phyloP scores from a whole-genome alignment of 805 yeast genomes.

The Danielia oregonensis region DNA sequence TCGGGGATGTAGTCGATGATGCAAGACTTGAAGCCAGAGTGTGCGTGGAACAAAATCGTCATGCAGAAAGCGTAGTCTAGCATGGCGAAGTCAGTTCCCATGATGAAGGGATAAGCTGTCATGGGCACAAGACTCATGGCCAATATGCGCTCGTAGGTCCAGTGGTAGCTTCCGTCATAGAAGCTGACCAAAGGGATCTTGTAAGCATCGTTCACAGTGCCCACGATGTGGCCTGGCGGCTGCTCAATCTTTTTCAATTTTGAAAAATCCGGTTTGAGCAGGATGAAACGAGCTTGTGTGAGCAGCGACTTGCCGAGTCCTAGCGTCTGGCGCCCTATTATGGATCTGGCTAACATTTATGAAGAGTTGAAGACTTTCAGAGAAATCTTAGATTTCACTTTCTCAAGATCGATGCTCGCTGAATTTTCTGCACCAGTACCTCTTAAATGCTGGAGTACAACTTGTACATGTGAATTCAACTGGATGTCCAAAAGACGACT shows the following conservation, averaged over 20 bases:
- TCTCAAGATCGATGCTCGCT: not conserved
- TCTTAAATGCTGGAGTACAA: too few species aligned
- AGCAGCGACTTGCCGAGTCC: constrained; percentile 4
- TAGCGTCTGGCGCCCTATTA: constrained; percentile 8
- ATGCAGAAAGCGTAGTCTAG: constrained; percentile 70
- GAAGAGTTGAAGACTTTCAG: not conserved
- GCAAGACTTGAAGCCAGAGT: constrained; percentile 85
- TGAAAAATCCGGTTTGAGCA: constrained; percentile 43
- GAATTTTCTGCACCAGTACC: constrained; percentile 3
- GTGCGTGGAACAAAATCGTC: constrained; percentile 69
- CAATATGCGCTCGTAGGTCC: constrained; percentile 82
- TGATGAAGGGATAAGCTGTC: constrained; percentile 66
- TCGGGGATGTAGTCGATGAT: constrained; percentile 88
- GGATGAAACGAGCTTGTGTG: constrained; percentile 10
- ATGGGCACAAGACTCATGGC: constrained; percentile 75
- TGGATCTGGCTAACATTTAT: constrained; percentile 8
- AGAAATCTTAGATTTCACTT: too few species aligned
- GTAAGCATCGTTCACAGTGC: constrained; percentile 91
- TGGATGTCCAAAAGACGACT: too few species aligned
- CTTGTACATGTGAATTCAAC: too few species aligned
- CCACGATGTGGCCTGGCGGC: constrained; percentile 87
- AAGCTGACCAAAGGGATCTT: constrained; percentile 58
- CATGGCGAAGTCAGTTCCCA: constrained; percentile 67
- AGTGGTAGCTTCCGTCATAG: constrained; percentile 82
- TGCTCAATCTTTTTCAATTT: constrained; percentile 58